Percentiles rank a stretch among this genome's conserved stretches.
phyloP scores from a whole-genome alignment of 495 filamentous ascomycete genomes.

The Trichoderma orchidacearum region DNA sequence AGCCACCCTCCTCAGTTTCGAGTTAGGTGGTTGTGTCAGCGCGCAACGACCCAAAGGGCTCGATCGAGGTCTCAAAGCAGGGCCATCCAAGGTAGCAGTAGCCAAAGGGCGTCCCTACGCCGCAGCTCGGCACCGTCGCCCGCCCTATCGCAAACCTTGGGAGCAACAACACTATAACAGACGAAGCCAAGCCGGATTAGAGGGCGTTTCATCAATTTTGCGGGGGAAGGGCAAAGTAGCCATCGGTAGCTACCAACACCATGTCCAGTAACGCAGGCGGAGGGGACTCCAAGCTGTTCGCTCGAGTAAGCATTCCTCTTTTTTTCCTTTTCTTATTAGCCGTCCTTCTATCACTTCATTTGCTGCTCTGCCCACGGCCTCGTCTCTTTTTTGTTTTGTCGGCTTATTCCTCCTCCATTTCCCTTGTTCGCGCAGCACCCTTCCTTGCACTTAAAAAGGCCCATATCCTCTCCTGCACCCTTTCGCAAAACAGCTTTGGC shows the following conservation, averaged over 20 bases:
- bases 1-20: too few species aligned
- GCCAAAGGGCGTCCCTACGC: too few species aligned
- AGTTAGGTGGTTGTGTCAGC: too few species aligned
- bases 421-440: not conserved
- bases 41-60: too few species aligned
- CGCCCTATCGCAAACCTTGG: too few species aligned
- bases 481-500: too few species aligned
- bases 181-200: not conserved
- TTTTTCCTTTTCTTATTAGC: not conserved
- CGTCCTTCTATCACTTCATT: not conserved
- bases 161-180: too few species aligned
- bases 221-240: not conserved
- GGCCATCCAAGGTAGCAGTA: too few species aligned
- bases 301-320: conserved; percentile 60
- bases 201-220: not conserved
- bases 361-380: not conserved
- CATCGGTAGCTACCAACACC: conserved; percentile 12
- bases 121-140: too few species aligned
- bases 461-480: too few species aligned
- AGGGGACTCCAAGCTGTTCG: conserved; percentile 98
- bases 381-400: not conserved
- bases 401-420: not conserved
- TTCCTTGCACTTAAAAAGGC: too few species aligned
- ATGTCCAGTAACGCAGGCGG: conserved; percentile 62
- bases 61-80: too few species aligned